A percentile compares a stretch with the other conserved stretches of the same genome.
phyloP scores from a whole-genome alignment of 108 stramenopile species.

The Skeletonema potamos region DNA sequence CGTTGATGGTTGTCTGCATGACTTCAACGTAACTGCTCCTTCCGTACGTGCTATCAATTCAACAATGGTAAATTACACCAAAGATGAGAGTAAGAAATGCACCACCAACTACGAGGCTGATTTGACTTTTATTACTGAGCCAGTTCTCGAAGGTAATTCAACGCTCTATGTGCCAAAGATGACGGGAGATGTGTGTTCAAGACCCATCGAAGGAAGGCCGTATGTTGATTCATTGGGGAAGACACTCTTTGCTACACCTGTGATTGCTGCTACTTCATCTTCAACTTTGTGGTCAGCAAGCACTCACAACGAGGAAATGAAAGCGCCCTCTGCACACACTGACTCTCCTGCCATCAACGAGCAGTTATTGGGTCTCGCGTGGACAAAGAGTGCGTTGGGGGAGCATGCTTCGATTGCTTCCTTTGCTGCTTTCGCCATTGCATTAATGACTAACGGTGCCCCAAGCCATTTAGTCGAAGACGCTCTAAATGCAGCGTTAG shows the following conservation, averaged over 20 bases:
- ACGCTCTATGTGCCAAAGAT: conserved; percentile 1
- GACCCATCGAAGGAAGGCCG: conserved; percentile 49
- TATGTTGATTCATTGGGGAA: conserved; percentile 44
- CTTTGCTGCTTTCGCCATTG: conserved; percentile 57
- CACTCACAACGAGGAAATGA: not conserved
- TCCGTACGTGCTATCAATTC: not conserved
- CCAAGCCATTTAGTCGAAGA: conserved; percentile 52
- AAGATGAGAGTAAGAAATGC: not conserved
- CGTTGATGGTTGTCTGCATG: conserved; percentile 11
- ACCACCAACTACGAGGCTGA: conserved; percentile 21
- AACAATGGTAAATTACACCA: not conserved
- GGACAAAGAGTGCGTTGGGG: conserved; percentile 46
- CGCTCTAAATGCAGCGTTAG: conserved; percentile 47
- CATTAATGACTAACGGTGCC: conserved; percentile 60
- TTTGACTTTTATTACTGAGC: conserved; percentile 4
- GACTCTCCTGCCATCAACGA: conserved; percentile 1
- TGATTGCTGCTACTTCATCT: not conserved
- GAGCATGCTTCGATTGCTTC: conserved; percentile 64
- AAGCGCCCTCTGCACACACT: not conserved
- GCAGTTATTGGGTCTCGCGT: conserved; percentile 31
- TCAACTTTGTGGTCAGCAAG: not conserved
- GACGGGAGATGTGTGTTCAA: not conserved
- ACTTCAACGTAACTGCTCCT: conserved; percentile 15
- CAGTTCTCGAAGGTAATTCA: not conserved
- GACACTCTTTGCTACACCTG: conserved; percentile 11